A percentile compares a stretch with the other conserved stretches of the same genome.
These are phyloP conservation scores for Microsporum ferrugineum DNA, from an alignment of 2,329 filamentous ascomycete genomes.

Conservation along the genomic window DNA sequence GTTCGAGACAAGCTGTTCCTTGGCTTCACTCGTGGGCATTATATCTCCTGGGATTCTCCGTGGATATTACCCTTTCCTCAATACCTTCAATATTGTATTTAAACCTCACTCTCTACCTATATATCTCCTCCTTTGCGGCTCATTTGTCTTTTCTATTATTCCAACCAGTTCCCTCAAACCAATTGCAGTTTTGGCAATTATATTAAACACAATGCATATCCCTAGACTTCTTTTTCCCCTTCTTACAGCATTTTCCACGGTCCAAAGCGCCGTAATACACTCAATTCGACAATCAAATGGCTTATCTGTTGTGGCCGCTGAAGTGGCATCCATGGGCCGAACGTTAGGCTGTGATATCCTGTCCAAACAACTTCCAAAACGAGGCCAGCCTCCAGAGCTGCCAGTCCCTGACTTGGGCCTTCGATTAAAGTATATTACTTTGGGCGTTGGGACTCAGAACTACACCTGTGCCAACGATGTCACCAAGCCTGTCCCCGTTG, in stretches of 20 bases:
- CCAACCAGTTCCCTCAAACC: neutral
- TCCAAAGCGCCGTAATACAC: neutral
- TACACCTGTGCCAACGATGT: conserved; percentile 33
- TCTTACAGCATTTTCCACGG: neutral
- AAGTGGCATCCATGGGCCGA: neutral
- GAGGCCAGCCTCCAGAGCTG: conserved; percentile 18
- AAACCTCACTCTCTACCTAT: neutral
- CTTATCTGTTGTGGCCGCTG: neutral
- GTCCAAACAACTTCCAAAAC: conserved; percentile 10
- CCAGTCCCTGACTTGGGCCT: conserved; percentile 21
- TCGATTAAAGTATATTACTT: conserved; percentile 34
- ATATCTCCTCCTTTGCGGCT: neutral
- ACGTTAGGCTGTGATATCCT: neutral
- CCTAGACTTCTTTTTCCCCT: neutral
- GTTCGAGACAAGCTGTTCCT: neutral
- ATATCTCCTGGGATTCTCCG: neutral
- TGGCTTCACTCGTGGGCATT: neutral
- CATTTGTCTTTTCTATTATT: neutral
- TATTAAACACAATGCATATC: neutral
- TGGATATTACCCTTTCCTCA: neutral
- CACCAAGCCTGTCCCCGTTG: conserved; percentile 27
- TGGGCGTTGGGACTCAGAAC: conserved; percentile 42
- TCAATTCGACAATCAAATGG: neutral
- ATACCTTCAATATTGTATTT: neutral
- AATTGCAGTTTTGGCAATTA: neutral